phyloP scores from a whole-genome alignment of 2,329 filamentous ascomycete species.

The Aspergillus aculeatinus region DNA sequence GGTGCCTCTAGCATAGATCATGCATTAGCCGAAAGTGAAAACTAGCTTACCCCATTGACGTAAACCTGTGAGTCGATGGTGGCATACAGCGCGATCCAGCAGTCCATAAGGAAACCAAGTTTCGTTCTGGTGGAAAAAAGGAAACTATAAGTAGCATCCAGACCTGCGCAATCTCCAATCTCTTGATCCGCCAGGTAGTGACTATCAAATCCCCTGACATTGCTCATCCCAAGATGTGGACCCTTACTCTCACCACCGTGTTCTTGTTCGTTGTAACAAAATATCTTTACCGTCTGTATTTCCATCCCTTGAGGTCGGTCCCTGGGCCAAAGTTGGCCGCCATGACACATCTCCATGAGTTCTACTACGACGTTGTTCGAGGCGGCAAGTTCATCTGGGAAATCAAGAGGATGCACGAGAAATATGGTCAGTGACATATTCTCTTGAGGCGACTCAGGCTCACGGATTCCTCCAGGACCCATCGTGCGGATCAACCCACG shows the following conservation, averaged over 20 bases:
- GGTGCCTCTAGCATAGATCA: too few species aligned
- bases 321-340: conserved; percentile 34
- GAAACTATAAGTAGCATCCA: too few species aligned
- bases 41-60: too few species aligned
- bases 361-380: conserved; percentile 34
- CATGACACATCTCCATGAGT: conserved; percentile 29
- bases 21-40: too few species aligned
- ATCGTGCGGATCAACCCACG: neutral
- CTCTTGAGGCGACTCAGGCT: neutral
- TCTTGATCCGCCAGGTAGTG: too few species aligned
- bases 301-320: conserved; percentile 31
- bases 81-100: too few species aligned
- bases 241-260: neutral
- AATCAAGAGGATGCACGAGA: conserved; percentile 32
- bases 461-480: neutral
- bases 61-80: too few species aligned
- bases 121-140: too few species aligned
- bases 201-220: too few species aligned
- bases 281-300: conserved; percentile 30
- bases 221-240: neutral
- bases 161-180: too few species aligned
- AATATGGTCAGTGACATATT: neutral
- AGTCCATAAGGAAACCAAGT: too few species aligned
- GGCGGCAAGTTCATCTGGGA: conserved; percentile 34
- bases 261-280: neutral